phyloP scores from a whole-genome alignment of 208 protist genomes.

The Trypanosoma congolense region DNA sequence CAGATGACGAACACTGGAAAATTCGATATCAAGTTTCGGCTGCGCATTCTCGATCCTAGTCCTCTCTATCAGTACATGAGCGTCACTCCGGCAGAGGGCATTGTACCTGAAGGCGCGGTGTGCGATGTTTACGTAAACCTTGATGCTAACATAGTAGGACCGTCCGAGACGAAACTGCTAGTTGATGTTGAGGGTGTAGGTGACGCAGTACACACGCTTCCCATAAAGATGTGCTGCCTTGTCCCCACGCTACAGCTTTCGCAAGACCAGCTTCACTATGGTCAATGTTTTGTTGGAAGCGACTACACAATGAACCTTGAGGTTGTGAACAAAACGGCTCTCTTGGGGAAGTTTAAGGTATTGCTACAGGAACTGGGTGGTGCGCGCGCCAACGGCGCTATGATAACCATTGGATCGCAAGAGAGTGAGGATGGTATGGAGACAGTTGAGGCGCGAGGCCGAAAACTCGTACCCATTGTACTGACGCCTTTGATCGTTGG shows the following conservation, averaged over 20 bases:
- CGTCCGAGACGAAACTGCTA: slow-evolving; percentile 79
- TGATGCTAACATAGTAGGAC: slow-evolving; percentile 64
- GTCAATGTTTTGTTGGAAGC: slow-evolving; percentile 88
- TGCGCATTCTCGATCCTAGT: slow-evolving; percentile 71
- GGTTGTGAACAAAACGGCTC: slow-evolving; percentile 87
- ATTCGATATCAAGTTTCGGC: slow-evolving; percentile 88
- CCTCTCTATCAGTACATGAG: slow-evolving; percentile 57
- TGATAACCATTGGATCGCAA: slow-evolving; percentile 31
- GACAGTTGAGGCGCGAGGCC: slow-evolving; percentile 40
- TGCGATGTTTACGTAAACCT: slow-evolving; percentile 76
- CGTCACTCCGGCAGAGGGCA: slow-evolving; percentile 61
- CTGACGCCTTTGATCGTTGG: slow-evolving; percentile 77
- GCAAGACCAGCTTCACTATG: slow-evolving; percentile 73
- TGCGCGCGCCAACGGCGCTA: slow-evolving; percentile 15
- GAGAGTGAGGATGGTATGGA: slow-evolving; percentile 24
- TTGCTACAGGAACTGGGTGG: slow-evolving; percentile 53
- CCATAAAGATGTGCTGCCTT: slow-evolving; percentile 79
- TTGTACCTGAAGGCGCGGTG: slow-evolving; percentile 53
- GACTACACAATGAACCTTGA: slow-evolving; percentile 81
- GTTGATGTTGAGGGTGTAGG: slow-evolving; percentile 93
- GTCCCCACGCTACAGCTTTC: slow-evolving; percentile 79
- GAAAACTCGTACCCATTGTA: slow-evolving; percentile 62
- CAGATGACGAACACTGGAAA: slow-evolving; percentile 92
- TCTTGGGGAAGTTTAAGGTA: slow-evolving; percentile 92
- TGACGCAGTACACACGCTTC: slow-evolving; percentile 77